Base-by-base conservation (phyloP, 2,329 filamentous ascomycete genomes). In the Botryotinia narcissicola region DNA sequence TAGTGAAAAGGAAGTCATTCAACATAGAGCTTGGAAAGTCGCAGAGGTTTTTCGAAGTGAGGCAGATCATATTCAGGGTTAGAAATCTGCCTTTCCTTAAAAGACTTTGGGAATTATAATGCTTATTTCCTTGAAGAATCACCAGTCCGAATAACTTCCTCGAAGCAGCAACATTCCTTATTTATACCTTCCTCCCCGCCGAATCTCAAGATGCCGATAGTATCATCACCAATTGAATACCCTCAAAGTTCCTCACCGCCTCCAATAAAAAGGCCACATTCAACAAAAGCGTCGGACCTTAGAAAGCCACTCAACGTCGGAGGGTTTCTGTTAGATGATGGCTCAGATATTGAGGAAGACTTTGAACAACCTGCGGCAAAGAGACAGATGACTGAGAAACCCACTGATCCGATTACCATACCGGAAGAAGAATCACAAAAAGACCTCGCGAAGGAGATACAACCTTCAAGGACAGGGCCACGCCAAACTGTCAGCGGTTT, bases 151-250 rank as follows among this genome's bases (percentile, higher is more conserved):
- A 48, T 40, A 46, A 62, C 48, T 42, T 46, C n/a, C 32, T 69
- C 63, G 12, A 73, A 73, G 20, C 63, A 69, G 18, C 71, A 60
- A 42, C 54, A 73, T 9, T 54, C 63, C 40, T 25, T 69, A 22
- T 57, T 25, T 20, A 69, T 69, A 35, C 35, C 63, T 51, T 73
- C 63, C 32, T 73, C 71, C 32, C 63, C 71, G 25, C 54, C 71
- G 48, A 51, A 22, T 40, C 22, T 74, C 74, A 84, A 78, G 61
- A 92, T 92, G 89, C 83, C 88, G 40, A 84, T 86, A 54, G 84
- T 87, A 57, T 91, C 90, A 10, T 90, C 90, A 22, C 87, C 90
- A 3, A 81, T 90, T 32, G 79, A 84, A 67, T 80, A 81, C 63
- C 78, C 79, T 16, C 74, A 68, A 20, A 80, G 76, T 60, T 80